Conservation (phyloP, 305 asterid species). For the Fraxinus velutina region DNA sequence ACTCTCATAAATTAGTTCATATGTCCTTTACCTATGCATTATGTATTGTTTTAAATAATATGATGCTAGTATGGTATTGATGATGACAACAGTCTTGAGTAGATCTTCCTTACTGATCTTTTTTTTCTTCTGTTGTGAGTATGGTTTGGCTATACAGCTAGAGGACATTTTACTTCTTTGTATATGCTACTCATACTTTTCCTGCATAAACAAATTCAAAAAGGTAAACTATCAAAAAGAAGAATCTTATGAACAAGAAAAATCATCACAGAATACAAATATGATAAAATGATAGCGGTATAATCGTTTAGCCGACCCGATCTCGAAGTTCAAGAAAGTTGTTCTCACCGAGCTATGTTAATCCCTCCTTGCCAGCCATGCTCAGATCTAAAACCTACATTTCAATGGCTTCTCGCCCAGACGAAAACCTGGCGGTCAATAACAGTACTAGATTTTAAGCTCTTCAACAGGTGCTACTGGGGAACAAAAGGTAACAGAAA, state of each 20-base stretch:
- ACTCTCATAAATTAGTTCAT: conserved; percentile 70
- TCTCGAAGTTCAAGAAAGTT: neutral
- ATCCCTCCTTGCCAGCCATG: conserved; percentile 57
- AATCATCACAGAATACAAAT: neutral
- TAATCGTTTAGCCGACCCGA: neutral
- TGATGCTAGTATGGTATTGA: conserved; percentile 50
- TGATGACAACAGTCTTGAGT: conserved; percentile 54
- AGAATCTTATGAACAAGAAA: conserved; percentile 5
- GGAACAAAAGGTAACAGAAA: neutral
- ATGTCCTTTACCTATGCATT: conserved; percentile 63
- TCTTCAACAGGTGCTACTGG: neutral
- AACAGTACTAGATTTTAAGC: neutral
- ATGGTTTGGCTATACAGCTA: conserved; percentile 76
- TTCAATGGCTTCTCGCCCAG: conserved; percentile 78
- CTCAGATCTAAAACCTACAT: conserved; percentile 57
- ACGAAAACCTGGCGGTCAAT: conserved; percentile 44
- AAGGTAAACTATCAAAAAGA: conserved; percentile 14
- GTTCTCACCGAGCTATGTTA: conserved; percentile 57
- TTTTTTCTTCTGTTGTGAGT: conserved; percentile 55
- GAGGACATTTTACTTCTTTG: conserved; percentile 48
- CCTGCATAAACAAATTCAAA: conserved; percentile 46
- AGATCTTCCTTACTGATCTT: conserved; percentile 56
- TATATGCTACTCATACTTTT: conserved; percentile 56
- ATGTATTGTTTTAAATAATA: conserved; percentile 54
- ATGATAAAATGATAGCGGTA: neutral